Conservation (phyloP, 305 asterid species). For the Fraxinus floribunda region DNA sequence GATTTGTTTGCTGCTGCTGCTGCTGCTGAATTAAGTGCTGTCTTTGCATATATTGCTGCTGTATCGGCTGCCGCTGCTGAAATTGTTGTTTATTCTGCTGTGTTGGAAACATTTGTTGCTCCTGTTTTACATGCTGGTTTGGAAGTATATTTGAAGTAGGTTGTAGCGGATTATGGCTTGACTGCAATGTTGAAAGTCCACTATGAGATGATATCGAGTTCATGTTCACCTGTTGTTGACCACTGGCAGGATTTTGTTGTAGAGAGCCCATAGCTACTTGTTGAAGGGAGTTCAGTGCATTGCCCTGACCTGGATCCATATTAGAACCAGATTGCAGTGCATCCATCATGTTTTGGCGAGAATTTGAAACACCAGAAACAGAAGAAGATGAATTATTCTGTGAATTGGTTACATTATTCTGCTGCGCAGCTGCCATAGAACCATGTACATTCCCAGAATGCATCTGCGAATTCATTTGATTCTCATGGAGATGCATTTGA, state of each 20-base stretch:
- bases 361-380: slow-evolving; percentile 47
- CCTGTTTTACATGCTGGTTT: slow-evolving; percentile 78
- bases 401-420: slow-evolving; percentile 59
- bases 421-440: slow-evolving; percentile 48
- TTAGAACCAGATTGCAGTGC: slow-evolving; percentile 57
- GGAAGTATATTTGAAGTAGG: slow-evolving; percentile 63
- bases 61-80: slow-evolving; percentile 73
- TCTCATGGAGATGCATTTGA: slow-evolving; percentile 63
- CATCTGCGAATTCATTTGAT: slow-evolving; percentile 76
- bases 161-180: slow-evolving; percentile 61
- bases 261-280: slow-evolving; percentile 67
- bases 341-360: slow-evolving; percentile 70
- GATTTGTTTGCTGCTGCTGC: slow-evolving; percentile 39
- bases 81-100: slow-evolving; percentile 78
- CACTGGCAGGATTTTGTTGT: slow-evolving; percentile 73
- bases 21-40: slow-evolving; percentile 65
- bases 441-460: slow-evolving; percentile 63
- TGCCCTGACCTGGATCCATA: slow-evolving; percentile 71
- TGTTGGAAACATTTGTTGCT: slow-evolving; percentile 64
- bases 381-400: slow-evolving; percentile 66
- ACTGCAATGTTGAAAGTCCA: slow-evolving; percentile 53
- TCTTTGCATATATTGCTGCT: slow-evolving; percentile 50
- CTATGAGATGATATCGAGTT: slow-evolving; percentile 62
- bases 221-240: slow-evolving; percentile 66
- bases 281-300: slow-evolving; percentile 68